Conservation (phyloP, 2,329 filamentous ascomycete species). For the Diaporthe longicolla region DNA sequence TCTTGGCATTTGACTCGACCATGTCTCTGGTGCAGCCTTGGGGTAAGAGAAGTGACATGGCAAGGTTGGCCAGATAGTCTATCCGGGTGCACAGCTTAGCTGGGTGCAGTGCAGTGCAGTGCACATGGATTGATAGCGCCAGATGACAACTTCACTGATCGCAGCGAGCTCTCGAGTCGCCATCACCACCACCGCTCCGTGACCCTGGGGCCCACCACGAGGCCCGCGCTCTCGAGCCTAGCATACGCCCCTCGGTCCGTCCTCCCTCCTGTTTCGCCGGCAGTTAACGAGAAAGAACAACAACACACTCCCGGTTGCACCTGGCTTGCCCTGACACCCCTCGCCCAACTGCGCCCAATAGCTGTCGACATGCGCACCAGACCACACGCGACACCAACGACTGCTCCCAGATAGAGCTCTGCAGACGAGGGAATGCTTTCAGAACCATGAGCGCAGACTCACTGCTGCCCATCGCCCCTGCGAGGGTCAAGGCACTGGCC, state of each 20-base stretch:
- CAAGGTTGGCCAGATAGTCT: slow-evolving; percentile 28
- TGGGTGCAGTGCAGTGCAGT: not conserved
- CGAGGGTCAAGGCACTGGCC: slow-evolving; percentile 88
- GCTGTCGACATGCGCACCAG: slow-evolving; percentile 34
- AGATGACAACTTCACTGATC: slow-evolving; percentile 42
- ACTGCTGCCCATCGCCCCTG: slow-evolving; percentile 90
- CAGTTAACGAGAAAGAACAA: not conserved
- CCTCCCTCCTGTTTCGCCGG: not conserved
- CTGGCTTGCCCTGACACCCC: slow-evolving; percentile 18
- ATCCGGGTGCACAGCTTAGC: not conserved
- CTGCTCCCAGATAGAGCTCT: slow-evolving; percentile 30
- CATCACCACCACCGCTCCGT: slow-evolving; percentile 25
- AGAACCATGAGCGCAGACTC: slow-evolving; percentile 84
- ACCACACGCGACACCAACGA: slow-evolving; percentile 16
- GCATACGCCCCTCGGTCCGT: slow-evolving; percentile 6
- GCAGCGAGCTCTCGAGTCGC: slow-evolving; percentile 26
- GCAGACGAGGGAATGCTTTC: slow-evolving; percentile 41
- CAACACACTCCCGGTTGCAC: slow-evolving; percentile 10
- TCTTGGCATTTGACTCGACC: slow-evolving; percentile 12
- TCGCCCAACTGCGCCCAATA: not conserved
- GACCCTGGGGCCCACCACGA: slow-evolving; percentile 36
- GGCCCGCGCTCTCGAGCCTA: slow-evolving; percentile 35
- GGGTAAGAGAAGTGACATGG: slow-evolving; percentile 1
- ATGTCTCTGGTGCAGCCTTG: slow-evolving; percentile 5
- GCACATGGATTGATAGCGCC: slow-evolving; percentile 16